Evolutionary conservation across 164 flowering plant species (phyloP).

Genomic region (Piper betle): DNA sequence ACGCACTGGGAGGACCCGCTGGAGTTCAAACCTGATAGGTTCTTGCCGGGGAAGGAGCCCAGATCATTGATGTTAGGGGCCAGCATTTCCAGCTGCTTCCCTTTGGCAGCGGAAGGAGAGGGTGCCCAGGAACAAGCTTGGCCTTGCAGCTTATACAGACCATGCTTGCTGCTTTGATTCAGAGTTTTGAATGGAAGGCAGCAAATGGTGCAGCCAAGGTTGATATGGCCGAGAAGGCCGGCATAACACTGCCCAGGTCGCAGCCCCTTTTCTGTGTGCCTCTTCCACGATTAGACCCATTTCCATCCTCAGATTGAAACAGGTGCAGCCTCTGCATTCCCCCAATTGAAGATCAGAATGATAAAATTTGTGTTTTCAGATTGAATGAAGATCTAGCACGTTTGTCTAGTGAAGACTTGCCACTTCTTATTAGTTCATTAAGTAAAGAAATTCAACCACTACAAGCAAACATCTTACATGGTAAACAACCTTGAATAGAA

Average conservation of each 20-base stretch:
- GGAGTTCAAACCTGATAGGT: slow-evolving; percentile 51
- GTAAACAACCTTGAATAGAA: too few species aligned
- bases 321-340: too few species aligned
- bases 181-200: slow-evolving; percentile 45
- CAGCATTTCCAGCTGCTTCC: slow-evolving; percentile 36
- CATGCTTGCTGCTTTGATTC: slow-evolving; percentile 28
- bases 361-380: too few species aligned
- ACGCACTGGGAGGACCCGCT: slow-evolving; percentile 38
- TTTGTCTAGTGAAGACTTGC: too few species aligned
- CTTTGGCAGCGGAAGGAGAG: slow-evolving; percentile 45
- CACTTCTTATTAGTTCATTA: too few species aligned
- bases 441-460: too few species aligned
- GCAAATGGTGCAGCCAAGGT: slow-evolving; percentile 7
- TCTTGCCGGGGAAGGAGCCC: slow-evolving; percentile 14
- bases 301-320: slow-evolving; percentile 4
- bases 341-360: too few species aligned
- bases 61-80: slow-evolving; percentile 18
- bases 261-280: slow-evolving; percentile 16
- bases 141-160: slow-evolving; percentile 24
- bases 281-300: slow-evolving; percentile 5
- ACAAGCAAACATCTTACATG: too few species aligned
- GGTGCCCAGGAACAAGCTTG: slow-evolving; percentile 33
- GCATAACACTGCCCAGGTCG: slow-evolving; percentile 27
- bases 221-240: slow-evolving; percentile 29
- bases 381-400: too few species aligned